Percentiles rank a stretch among this genome's conserved stretches.
Evolutionary conservation across 2,329 filamentous ascomycete genomes (phyloP).

Genomic region (Amylocarpus encephaloides): DNA sequence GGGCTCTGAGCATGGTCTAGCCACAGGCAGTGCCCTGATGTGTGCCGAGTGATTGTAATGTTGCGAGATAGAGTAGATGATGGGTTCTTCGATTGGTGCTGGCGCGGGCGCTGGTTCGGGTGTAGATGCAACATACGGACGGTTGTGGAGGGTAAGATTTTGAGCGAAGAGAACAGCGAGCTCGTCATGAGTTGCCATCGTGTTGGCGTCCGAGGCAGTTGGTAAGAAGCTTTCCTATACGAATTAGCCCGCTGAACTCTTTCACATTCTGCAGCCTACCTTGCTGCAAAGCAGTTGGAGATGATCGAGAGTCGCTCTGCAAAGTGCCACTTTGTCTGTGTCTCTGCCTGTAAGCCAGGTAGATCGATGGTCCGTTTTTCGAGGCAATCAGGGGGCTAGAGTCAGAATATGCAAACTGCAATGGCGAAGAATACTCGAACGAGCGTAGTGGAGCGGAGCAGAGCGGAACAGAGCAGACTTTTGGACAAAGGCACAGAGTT

Average conservation of each 20-base stretch:
- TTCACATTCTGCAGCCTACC: conserved; percentile 25
- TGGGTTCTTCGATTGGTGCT: conserved; percentile 36
- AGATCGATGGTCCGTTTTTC: conserved; percentile 14
- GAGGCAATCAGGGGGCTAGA: conserved; percentile 22
- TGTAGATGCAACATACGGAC: conserved; percentile 24
- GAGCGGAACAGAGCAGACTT: conserved; percentile 32
- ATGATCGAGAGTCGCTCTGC: conserved; percentile 21
- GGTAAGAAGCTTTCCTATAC: conserved; percentile 28
- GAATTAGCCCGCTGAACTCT: conserved; percentile 19
- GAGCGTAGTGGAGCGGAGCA: conserved; percentile 15
- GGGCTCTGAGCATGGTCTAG: conserved; percentile 46
- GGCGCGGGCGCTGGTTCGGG: conserved; percentile 30
- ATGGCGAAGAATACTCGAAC: conserved; percentile 15
- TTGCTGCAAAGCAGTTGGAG: conserved; percentile 25
- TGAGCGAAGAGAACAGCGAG: conserved; percentile 73
- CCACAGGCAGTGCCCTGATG: conserved; percentile 40
- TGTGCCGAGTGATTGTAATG: conserved; percentile 82
- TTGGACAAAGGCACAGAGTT: conserved; percentile 24
- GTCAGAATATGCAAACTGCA: conserved; percentile 24
- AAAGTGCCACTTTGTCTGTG: conserved; percentile 21
- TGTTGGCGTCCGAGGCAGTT: conserved; percentile 35
- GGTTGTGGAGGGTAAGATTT: conserved; percentile 57
- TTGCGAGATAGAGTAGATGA: conserved; percentile 69
- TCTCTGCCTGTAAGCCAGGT: conserved; percentile 6
- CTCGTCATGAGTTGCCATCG: conserved; percentile 69